Evolutionary conservation across 257 asterid species (phyloP).

Genomic region (Nicotiana obtusifolia): DNA sequence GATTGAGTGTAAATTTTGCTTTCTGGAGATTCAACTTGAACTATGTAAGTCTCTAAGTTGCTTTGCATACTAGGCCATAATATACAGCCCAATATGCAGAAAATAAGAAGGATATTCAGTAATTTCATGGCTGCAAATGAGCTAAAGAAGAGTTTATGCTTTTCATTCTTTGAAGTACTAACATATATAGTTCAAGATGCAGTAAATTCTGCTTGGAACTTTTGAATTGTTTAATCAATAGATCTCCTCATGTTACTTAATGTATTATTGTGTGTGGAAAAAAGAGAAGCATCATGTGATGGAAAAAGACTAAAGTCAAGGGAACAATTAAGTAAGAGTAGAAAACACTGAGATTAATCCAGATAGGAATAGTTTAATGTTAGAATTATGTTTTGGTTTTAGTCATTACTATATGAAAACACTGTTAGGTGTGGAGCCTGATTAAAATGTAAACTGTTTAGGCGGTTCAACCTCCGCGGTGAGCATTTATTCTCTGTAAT

Average conservation of each 20-base stretch:
- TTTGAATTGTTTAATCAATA: background rate
- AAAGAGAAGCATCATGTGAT: background rate
- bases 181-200: background rate
- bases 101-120: background rate
- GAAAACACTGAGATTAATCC: no score
- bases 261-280: background rate
- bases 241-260: background rate
- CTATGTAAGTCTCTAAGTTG: constrained; percentile 31
- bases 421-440: no score
- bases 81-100: background rate
- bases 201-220: background rate
- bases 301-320: background rate
- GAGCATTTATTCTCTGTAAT: no score
- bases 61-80: background rate
- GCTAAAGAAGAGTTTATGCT: background rate
- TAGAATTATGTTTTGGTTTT: no score
- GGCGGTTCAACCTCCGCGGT: no score
- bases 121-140: background rate
- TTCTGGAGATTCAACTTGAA: constrained; percentile 30
- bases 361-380: no score
- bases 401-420: no score
- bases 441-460: no score
- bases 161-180: background rate
- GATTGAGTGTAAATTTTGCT: constrained; percentile 1
- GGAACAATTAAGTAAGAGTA: background rate